A percentile compares a stretch with the other conserved stretches of the same genome.
Evolutionary conservation across 176 grass and related monocot genomes (phyloP).

Genomic region (Lolium rigidum): DNA sequence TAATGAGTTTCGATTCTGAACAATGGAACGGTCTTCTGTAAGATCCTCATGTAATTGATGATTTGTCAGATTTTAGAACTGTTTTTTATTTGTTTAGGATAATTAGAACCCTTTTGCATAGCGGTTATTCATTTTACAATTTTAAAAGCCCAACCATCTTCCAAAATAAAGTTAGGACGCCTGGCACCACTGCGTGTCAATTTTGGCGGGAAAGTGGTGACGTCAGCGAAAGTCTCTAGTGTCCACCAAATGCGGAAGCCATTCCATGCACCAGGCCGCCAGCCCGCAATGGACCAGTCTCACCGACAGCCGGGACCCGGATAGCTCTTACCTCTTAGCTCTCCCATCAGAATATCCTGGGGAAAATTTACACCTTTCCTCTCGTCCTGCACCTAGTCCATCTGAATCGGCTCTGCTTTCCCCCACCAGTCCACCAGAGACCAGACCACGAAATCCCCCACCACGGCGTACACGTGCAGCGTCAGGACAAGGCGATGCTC

Average conservation of each 20-base stretch:
- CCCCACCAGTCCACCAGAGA: not conserved
- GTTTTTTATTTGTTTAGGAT: too few species aligned
- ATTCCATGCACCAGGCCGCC: not conserved
- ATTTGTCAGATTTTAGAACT: too few species aligned
- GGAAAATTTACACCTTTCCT: not conserved
- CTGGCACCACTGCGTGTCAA: too few species aligned
- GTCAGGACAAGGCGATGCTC: not conserved
- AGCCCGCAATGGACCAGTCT: not conserved
- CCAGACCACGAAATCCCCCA: not conserved
- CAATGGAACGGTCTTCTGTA: too few species aligned
- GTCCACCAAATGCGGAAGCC: not conserved
- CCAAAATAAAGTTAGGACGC: too few species aligned
- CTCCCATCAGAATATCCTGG: not conserved
- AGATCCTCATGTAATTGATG: too few species aligned
- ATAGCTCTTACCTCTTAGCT: too few species aligned
- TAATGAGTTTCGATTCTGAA: too few species aligned
- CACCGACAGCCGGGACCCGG: not conserved
- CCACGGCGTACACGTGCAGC: not conserved
- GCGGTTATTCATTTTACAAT: too few species aligned
- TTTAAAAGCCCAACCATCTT: too few species aligned
- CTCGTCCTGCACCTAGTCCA: conserved; percentile 2
- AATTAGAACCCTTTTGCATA: too few species aligned
- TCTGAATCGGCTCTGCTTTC: not conserved
- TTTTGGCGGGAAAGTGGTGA: not conserved
- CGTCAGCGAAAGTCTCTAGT: not conserved